A percentile compares a stretch with the other conserved stretches of the same genome.
Evolutionary conservation across 768 basidiomycete species (phyloP).

Genomic region (Dendrothele bispora): DNA sequence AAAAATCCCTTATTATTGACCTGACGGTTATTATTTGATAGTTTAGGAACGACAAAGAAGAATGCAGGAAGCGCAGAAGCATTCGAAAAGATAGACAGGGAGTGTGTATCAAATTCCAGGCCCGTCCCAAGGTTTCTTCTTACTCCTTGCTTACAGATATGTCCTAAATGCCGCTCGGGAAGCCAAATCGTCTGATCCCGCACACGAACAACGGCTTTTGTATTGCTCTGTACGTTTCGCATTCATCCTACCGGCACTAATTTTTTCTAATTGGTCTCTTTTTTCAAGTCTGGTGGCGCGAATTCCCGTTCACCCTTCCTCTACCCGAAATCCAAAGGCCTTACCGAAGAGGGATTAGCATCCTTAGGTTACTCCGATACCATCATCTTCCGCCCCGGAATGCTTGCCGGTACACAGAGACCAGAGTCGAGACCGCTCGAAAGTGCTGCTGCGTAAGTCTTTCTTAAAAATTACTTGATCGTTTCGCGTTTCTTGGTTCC

Average conservation of each 20-base stretch:
- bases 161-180: conserved; percentile 73
- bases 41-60: conserved; percentile 65
- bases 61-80: conserved; percentile 60
- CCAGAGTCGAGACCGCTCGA: conserved; percentile 40
- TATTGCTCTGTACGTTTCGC: conserved; percentile 64
- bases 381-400: conserved; percentile 65
- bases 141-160: conserved; percentile 45
- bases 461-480: not conserved
- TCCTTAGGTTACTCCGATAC: conserved; percentile 68
- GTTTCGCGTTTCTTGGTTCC: no score
- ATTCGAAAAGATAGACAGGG: conserved; percentile 78
- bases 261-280: not conserved
- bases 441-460: conserved; percentile 36
- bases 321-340: conserved; percentile 63
- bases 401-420: conserved; percentile 27
- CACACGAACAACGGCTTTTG: conserved; percentile 56
- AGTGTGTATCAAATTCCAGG: conserved; percentile 44
- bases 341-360: conserved; percentile 70
- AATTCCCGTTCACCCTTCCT: conserved; percentile 48
- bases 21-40: conserved; percentile 16
- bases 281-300: conserved; percentile 45
- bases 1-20: not conserved
- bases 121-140: not conserved
- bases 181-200: conserved; percentile 50
- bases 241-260: not conserved